A percentile compares a stretch with the other conserved stretches of the same genome.
phyloP scores from a whole-genome alignment of 192 early-diverging fungal genomes.

The Umbelopsis isabellina region DNA sequence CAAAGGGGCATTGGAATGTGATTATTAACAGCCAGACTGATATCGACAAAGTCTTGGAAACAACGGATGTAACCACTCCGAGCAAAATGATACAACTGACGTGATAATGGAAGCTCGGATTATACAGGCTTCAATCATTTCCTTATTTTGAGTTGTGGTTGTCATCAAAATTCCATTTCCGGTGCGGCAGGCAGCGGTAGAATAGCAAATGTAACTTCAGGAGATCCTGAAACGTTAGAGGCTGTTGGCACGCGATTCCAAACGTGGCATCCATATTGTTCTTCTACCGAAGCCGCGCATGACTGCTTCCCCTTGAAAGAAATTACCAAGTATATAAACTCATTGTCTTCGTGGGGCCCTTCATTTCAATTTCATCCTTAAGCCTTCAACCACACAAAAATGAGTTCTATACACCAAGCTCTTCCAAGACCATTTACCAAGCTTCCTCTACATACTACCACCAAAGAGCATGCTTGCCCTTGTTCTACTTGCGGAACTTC shows the following conservation, averaged over 20 bases:
- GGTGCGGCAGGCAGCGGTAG: conserved; percentile 5
- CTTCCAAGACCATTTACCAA: conserved; percentile 16
- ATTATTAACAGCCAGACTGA: background rate
- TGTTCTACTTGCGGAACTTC: background rate
- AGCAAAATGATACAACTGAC: background rate
- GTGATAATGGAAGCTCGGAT: background rate
- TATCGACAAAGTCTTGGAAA: background rate
- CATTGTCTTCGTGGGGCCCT: background rate
- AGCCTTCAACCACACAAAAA: background rate
- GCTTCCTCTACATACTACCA: background rate
- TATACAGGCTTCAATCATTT: background rate
- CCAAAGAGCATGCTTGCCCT: background rate
- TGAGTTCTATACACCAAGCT: conserved; percentile 11
- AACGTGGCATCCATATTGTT: conserved; percentile 17
- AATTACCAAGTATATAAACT: conserved; percentile 1
- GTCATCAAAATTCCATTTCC: conserved; percentile 8
- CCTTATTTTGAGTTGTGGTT: conserved; percentile 14
- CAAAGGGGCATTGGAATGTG: conserved; percentile 20
- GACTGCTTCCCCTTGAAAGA: conserved; percentile 12
- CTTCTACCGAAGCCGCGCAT: background rate
- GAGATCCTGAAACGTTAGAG: conserved; percentile 19
- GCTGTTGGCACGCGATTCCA: conserved; percentile 21
- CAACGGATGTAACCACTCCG: conserved; percentile 15
- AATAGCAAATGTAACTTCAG: conserved; percentile 17
- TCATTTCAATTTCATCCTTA: background rate